Percentiles rank a stretch among this genome's conserved stretches.
phyloP scores from a whole-genome alignment of 2,329 filamentous ascomycete species.

The Aspergillus sp. region DNA sequence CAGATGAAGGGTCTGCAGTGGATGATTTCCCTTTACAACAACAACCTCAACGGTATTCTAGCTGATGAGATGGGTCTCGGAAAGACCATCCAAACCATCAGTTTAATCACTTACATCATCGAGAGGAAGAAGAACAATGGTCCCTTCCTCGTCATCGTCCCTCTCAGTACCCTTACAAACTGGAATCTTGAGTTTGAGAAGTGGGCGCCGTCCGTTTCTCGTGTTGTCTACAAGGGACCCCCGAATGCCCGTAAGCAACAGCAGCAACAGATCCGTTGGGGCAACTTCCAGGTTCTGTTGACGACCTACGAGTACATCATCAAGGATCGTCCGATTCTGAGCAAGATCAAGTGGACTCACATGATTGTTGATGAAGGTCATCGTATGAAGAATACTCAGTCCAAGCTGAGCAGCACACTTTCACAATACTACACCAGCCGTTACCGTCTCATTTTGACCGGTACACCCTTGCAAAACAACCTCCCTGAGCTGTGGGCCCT shows the following conservation, averaged over 20 bases:
- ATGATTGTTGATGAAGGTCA: slow-evolving; percentile 99
- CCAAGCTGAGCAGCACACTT: slow-evolving; percentile 92
- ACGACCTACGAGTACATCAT: slow-evolving; percentile 99
- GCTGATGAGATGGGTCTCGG: slow-evolving; percentile 99
- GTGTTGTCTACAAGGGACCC: slow-evolving; percentile 96
- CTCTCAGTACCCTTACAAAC: slow-evolving; percentile 94
- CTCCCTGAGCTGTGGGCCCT: slow-evolving; percentile 94
- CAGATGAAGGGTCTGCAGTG: slow-evolving; percentile 98
- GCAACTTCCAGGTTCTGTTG: slow-evolving; percentile 91
- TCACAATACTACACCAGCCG: slow-evolving; percentile 93
- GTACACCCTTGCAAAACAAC: slow-evolving; percentile 97
- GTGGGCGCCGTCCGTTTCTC: slow-evolving; percentile 85
- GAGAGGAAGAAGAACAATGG: slow-evolving; percentile 91
- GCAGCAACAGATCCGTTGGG: slow-evolving; percentile 90
- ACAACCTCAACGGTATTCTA: slow-evolving; percentile 97
- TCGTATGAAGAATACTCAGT: slow-evolving; percentile 98
- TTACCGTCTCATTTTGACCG: slow-evolving; percentile 94
- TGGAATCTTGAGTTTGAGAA: slow-evolving; percentile 99
- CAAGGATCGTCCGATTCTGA: slow-evolving; percentile 91
- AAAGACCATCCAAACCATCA: slow-evolving; percentile 99
- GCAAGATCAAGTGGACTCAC: slow-evolving; percentile 99
- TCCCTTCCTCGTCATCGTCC: slow-evolving; percentile 94
- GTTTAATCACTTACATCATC: slow-evolving; percentile 93
- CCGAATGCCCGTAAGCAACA: slow-evolving; percentile 84
- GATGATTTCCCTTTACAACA: slow-evolving; percentile 99